Evolutionary conservation across 192 early-diverging fungal species (phyloP).

Genomic region (Rhizophagus prolifer): DNA sequence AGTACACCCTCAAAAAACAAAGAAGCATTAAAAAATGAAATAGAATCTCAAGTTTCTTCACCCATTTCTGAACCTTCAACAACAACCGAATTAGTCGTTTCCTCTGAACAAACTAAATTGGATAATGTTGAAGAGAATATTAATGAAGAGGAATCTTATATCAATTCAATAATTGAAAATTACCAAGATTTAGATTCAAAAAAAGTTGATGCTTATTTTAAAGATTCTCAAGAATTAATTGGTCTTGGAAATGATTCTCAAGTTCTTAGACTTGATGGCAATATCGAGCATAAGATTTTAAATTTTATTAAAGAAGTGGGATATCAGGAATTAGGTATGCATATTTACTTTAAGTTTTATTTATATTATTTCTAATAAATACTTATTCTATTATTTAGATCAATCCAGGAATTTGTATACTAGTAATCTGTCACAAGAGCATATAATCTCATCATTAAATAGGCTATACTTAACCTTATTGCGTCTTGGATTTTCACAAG

Average conservation of each 20-base stretch:
- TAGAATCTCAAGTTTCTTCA: conserved; percentile 14
- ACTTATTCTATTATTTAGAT: neutral
- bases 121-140: conserved; percentile 14
- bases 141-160: conserved; percentile 34
- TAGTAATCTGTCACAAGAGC: conserved; percentile 37
- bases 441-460: conserved; percentile 44
- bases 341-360: neutral
- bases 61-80: neutral
- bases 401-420: conserved; percentile 20
- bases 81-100: neutral
- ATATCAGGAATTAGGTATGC: conserved; percentile 35
- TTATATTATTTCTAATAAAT: neutral
- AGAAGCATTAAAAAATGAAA: neutral
- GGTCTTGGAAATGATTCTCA: conserved; percentile 30
- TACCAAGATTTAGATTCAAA: conserved; percentile 30
- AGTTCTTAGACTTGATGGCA: conserved; percentile 38
- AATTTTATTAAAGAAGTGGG: conserved; percentile 36
- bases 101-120: neutral
- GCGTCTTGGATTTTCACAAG: conserved; percentile 45
- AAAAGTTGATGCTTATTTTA: conserved; percentile 43
- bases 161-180: conserved; percentile 36
- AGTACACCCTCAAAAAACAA: conserved; percentile 40
- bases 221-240: conserved; percentile 14
- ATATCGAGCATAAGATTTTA: conserved; percentile 40
- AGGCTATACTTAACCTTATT: conserved; percentile 44